Base-by-base conservation (phyloP, 2,329 filamentous ascomycete species). In the Fusarium sp. region DNA sequence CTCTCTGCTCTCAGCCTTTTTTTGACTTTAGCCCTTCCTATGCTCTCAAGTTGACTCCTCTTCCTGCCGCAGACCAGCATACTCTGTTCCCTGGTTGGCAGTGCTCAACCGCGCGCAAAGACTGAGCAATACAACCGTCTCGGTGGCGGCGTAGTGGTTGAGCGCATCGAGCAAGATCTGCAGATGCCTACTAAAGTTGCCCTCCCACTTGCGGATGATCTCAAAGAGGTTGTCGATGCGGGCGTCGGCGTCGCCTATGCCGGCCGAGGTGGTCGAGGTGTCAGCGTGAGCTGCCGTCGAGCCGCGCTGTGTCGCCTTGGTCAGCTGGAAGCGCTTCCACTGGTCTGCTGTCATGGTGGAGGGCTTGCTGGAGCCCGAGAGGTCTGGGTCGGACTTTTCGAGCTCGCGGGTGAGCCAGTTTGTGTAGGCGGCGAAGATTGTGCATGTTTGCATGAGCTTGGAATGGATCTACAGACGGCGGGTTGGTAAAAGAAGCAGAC, bases 91-190 rank as follows among this genome's bases (percentile, higher is more conserved):
- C 72, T 93, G 90, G 58, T 91, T 92, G 11, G 91, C 92, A 56
- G 90, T 92, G 70, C 90, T 93, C 70, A 96, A 73, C 58, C 92
- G 79, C 11, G 92, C 92, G 72, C 92, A 96, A 14, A 99, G 80
- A 65, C 93, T 94, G 61, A 98, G 79, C 64, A 99, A 82, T 15
- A 97, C 95, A 4, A 97, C 94, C 35, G 95, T 98, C 79, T 99
- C 95, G 0, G 95, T 98, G 0, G 95, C 95, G 3, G 95, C 95
- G 69, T 97, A 96, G 76, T 98, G 97, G 70, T 99, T 98, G 61
- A 99, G 82, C 58, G 92, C 94, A 73, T 98, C 95, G 33, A 98
- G 86, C 69, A 99, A 77, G 66, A 98, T 97, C 79, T 96, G 93
- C 69, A 99, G 78, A 76, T 98, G 94, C 42, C 93, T 82, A 53